Evolutionary conservation across 768 basidiomycete species (phyloP).

Genomic region (Lentinula edodes): DNA sequence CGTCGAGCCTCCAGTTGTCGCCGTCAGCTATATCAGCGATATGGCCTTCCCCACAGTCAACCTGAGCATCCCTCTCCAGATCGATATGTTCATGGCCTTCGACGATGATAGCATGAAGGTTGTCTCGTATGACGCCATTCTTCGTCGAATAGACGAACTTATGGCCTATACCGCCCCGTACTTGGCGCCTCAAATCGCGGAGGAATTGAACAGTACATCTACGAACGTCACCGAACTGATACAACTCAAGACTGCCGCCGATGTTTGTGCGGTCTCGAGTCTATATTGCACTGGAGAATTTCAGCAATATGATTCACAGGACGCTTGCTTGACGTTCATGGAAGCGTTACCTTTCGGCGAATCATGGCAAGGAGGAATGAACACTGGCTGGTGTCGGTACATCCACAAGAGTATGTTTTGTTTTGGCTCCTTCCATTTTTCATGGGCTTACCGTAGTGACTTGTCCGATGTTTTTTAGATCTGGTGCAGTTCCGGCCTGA

Average conservation of each 20-base stretch:
- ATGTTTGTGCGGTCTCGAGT: slow-evolving; percentile 5
- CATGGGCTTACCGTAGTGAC: background rate
- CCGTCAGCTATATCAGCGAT: background rate
- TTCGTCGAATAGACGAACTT: slow-evolving; percentile 1
- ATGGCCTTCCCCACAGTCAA: slow-evolving; percentile 5
- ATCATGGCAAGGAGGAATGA: slow-evolving; percentile 5
- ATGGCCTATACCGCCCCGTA: background rate
- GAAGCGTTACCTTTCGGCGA: slow-evolving; percentile 2
- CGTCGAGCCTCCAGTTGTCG: slow-evolving; percentile 5
- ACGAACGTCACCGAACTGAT: slow-evolving; percentile 4
- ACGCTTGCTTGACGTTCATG: background rate
- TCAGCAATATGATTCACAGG: slow-evolving; percentile 6
- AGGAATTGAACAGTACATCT: background rate
- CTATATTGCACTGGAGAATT: slow-evolving; percentile 2
- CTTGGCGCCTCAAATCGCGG: slow-evolving; percentile 4
- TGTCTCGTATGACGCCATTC: slow-evolving; percentile 4
- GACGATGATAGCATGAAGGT: slow-evolving; percentile 6
- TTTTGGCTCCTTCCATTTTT: background rate
- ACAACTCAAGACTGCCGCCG: slow-evolving; percentile 1
- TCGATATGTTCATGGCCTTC: slow-evolving; percentile 6
- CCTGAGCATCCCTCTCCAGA: slow-evolving; percentile 5
- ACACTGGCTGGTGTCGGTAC: slow-evolving; percentile 6
- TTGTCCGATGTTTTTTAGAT: background rate
- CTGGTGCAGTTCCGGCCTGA: slow-evolving; percentile 7
- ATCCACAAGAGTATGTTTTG: background rate